These are phyloP conservation scores for Trifolium repens DNA, from an alignment of 306 rosid species.

Conservation along the genomic window DNA sequence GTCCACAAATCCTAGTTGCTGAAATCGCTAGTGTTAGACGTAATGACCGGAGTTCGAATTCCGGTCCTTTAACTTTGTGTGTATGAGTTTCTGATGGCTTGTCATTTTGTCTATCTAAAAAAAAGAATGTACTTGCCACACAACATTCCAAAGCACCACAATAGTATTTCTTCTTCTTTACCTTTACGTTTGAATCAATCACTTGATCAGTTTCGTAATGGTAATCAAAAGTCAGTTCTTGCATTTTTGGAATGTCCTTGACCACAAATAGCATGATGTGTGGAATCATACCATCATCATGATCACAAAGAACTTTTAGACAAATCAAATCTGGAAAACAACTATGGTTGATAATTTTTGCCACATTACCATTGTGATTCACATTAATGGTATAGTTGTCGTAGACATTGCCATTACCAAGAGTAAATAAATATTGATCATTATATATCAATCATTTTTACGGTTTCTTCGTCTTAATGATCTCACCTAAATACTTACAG, in stretches of 20 bases:
- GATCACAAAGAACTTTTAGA: conserved; percentile 68
- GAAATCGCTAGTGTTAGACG: too few relatives aligned
- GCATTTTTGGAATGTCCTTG: conserved; percentile 65
- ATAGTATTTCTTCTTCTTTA: conserved; percentile 58
- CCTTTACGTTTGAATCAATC: conserved; percentile 58
- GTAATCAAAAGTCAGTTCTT: conserved; percentile 64
- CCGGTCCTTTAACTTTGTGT: too few relatives aligned
- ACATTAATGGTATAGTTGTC: neutral
- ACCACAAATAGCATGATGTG: conserved; percentile 74
- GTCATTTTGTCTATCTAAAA: too few relatives aligned
- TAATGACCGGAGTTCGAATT: too few relatives aligned
- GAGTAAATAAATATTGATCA: too few relatives aligned
- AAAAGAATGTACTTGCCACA: conserved; percentile 46
- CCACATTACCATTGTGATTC: neutral
- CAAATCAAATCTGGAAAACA: conserved; percentile 76
- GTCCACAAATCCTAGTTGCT: too few relatives aligned
- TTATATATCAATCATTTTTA: too few relatives aligned
- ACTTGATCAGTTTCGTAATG: conserved; percentile 61
- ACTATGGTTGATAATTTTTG: conserved; percentile 60
- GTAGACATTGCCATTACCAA: neutral
- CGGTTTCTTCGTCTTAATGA: too few relatives aligned
- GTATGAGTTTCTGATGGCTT: too few relatives aligned
- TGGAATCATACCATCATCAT: conserved; percentile 65
- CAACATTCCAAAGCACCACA: conserved; percentile 69
- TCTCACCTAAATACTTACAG: too few relatives aligned